A percentile compares a stretch with the other conserved stretches of the same genome.
Conservation (phyloP, 805 yeast species). For the Kodamaea kaohsiungensis region DNA sequence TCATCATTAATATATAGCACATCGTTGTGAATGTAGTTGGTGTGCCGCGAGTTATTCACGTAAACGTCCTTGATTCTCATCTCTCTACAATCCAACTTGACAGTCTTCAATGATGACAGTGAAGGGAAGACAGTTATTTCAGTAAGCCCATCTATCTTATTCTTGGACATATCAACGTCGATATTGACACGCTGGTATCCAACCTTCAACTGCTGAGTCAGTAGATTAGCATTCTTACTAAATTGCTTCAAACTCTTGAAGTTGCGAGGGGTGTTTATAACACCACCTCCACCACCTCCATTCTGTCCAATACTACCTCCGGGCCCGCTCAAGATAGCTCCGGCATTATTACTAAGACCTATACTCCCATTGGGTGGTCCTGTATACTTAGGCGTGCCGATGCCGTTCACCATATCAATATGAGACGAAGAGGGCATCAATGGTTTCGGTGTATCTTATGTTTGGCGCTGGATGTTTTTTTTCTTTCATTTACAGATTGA, state of each 20-base stretch:
- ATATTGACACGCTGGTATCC: slow-evolving; percentile 83
- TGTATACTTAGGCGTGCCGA: slow-evolving; percentile 12
- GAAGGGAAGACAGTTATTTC: slow-evolving; percentile 81
- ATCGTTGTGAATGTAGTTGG: slow-evolving; percentile 59
- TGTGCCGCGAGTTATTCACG: slow-evolving; percentile 57
- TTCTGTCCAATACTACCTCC: background rate
- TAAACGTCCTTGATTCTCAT: slow-evolving; percentile 61
- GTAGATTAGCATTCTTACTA: slow-evolving; percentile 8
- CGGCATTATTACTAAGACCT: background rate
- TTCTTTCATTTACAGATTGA: background rate
- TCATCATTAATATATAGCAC: slow-evolving; percentile 42
- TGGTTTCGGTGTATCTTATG: background rate
- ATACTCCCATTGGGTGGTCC: background rate
- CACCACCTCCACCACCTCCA: slow-evolving; percentile 4
- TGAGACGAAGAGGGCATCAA: slow-evolving; percentile 12
- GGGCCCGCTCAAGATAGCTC: background rate
- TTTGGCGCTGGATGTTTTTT: background rate
- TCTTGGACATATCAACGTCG: slow-evolving; percentile 73
- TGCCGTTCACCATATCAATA: slow-evolving; percentile 9
- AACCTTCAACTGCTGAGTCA: slow-evolving; percentile 58
- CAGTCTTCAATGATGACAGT: slow-evolving; percentile 52
- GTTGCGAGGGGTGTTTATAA: slow-evolving; percentile 1
- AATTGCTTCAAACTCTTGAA: background rate
- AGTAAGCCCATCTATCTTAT: slow-evolving; percentile 66
- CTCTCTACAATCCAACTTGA: slow-evolving; percentile 81